Evolutionary conservation across 768 basidiomycete species (phyloP), one percentile per base, ranked within the genome.

Genomic region (Auriscalpium microsporum): DNA sequence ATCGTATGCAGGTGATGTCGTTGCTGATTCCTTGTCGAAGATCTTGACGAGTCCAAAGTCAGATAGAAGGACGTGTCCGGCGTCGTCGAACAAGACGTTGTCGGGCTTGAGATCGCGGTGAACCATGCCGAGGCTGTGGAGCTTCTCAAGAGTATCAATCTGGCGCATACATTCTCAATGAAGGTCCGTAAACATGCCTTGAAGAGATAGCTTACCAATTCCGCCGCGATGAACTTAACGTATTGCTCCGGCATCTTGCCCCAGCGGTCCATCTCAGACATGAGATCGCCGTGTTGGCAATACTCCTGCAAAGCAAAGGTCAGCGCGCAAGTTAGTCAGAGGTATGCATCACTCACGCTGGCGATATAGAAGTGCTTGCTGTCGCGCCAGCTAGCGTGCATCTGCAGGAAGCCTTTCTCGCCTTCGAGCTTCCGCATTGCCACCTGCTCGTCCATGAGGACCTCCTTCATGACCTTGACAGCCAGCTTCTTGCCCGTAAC

Each of bases 81-180:
- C 48, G 0, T 56, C 54, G 45, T 61, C 60, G 46, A 66, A 48
- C 45, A 66, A 59, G 48, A 67, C 56, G 61, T 68, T 68, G 14
- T 66, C 66, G 5, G 64, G 65, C 58, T 68, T 68, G 52, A 68
- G 52, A 56, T 68, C 67, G 52, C 67, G 62, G 50, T 68, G 67
- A 34, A 67, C 40, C 40, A 67, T 57, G 38, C 62, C 61, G 36
- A 45, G 50, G 14, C 42, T 49, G 56, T 67, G 67, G 16, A 67
- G 49, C 34, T 45, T 35, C 52, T 63, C 58, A 10, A 64, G 44
- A 21, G 56, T 55, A 40, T 60, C 48, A 11, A 67, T 57, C 65
- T 65, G 17, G 28, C 28, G 28, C 28, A 28, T 28, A 28, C 28
- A 28, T 1, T 28, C 5, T 42, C 9, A 10, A 21, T 11, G 46